phyloP scores from a whole-genome alignment of 2,329 filamentous ascomycete genomes.

The Paracorniculantispora psalliotae region DNA sequence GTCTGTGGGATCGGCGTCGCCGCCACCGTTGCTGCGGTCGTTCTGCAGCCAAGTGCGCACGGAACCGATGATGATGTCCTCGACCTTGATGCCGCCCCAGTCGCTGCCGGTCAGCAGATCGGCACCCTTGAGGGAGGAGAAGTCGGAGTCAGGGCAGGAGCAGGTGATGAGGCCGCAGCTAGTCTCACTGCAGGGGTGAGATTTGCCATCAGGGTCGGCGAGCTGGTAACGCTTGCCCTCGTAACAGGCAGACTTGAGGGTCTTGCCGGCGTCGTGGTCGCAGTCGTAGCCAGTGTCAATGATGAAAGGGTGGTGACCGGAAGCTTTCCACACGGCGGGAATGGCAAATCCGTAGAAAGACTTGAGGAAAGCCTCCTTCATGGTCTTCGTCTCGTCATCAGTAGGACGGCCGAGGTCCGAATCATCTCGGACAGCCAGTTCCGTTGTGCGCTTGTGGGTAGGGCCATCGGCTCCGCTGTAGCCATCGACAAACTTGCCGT shows the following conservation, averaged over 20 bases:
- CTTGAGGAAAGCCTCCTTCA: slow-evolving; percentile 19
- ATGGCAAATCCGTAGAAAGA: slow-evolving; percentile 28
- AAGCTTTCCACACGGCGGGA: slow-evolving; percentile 26
- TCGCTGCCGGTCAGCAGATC: slow-evolving; percentile 19
- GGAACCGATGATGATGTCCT: slow-evolving; percentile 23
- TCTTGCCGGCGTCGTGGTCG: slow-evolving; percentile 17
- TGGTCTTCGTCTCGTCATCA: background rate
- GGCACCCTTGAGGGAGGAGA: slow-evolving; percentile 25
- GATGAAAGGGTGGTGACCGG: slow-evolving; percentile 25
- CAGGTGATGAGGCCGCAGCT: slow-evolving; percentile 10
- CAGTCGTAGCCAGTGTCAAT: slow-evolving; percentile 29
- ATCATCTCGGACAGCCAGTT: background rate
- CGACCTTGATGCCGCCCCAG: slow-evolving; percentile 23
- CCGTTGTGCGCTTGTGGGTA: background rate
- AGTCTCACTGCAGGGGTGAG: slow-evolving; percentile 3
- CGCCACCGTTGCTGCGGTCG: slow-evolving; percentile 27
- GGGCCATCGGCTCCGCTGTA: background rate
- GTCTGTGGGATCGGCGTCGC: slow-evolving; percentile 21
- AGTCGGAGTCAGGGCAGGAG: slow-evolving; percentile 20
- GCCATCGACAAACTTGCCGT: slow-evolving; percentile 26
- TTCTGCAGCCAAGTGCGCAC: slow-evolving; percentile 22
- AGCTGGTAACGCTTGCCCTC: slow-evolving; percentile 28
- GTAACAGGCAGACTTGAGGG: slow-evolving; percentile 24
- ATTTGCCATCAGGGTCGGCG: slow-evolving; percentile 22
- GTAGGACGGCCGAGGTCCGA: background rate